These are phyloP conservation scores for Phytophthora meadii DNA, from an alignment of 352 stramenopile genomes.

Conservation along the genomic window DNA sequence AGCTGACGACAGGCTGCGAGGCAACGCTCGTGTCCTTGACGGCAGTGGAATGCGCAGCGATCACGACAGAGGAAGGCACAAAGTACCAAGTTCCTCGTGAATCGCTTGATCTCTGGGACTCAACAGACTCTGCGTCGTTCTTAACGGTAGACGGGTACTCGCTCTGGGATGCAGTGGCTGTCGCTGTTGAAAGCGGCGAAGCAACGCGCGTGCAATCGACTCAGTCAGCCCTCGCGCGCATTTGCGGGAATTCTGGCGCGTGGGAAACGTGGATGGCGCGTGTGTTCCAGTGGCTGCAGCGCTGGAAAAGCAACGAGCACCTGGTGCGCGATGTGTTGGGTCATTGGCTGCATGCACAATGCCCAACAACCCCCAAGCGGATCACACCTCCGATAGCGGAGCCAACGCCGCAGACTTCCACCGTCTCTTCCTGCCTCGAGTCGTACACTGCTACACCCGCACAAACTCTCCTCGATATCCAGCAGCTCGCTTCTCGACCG, in stretches of 20 bases:
- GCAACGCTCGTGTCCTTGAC: constrained; percentile 16
- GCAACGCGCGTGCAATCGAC: constrained; percentile 9
- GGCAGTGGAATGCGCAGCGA: constrained; percentile 22
- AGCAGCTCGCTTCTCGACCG: constrained; percentile 52
- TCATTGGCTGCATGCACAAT: constrained; percentile 71
- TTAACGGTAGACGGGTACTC: constrained; percentile 44
- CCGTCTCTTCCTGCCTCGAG: constrained; percentile 35
- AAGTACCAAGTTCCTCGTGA: constrained; percentile 54
- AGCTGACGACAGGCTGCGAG: constrained; percentile 56
- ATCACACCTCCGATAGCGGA: constrained; percentile 21
- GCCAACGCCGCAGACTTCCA: constrained; percentile 19
- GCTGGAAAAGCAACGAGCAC: constrained; percentile 63
- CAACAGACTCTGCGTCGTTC: constrained; percentile 45
- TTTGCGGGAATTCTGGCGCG: constrained; percentile 27
- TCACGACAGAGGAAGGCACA: constrained; percentile 46
- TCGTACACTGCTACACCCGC: constrained; percentile 43
- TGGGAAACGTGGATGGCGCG: constrained; percentile 71
- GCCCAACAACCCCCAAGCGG: constrained; percentile 41
- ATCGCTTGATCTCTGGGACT: constrained; percentile 57
- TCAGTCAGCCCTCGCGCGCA: constrained; percentile 35
- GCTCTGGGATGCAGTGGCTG: constrained; percentile 49
- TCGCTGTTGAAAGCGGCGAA: constrained; percentile 25
- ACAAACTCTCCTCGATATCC: constrained; percentile 45
- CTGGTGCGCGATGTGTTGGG: constrained; percentile 64
- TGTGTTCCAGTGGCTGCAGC: constrained; percentile 58